phyloP scores from a whole-genome alignment of 768 basidiomycete genomes.

The Pulveroboletus sp. region DNA sequence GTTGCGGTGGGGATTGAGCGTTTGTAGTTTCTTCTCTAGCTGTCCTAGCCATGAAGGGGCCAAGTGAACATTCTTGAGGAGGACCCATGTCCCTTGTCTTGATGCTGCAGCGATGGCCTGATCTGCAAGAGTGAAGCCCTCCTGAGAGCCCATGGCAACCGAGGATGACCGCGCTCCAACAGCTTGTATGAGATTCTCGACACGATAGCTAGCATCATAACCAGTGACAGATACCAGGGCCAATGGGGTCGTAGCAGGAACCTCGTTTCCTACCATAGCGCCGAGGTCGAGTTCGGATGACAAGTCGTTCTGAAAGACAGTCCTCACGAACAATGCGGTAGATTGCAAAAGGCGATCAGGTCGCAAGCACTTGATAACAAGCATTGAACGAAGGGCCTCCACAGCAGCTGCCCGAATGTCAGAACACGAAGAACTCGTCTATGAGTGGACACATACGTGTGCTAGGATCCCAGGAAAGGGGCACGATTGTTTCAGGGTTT shows the following conservation, averaged over 20 bases:
- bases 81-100: constrained; percentile 91
- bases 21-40: constrained; percentile 94
- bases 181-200: constrained; percentile 80
- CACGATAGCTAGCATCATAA: constrained; percentile 96
- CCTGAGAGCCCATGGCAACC: constrained; percentile 97
- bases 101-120: constrained; percentile 93
- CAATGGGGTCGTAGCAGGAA: constrained; percentile 75
- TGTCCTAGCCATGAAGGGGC: constrained; percentile 95
- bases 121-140: constrained; percentile 94
- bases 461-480: constrained; percentile 72
- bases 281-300: constrained; percentile 73
- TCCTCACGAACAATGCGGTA: constrained; percentile 66
- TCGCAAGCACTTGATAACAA: constrained; percentile 85
- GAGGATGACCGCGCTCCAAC: constrained; percentile 75
- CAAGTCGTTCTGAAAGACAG: constrained; percentile 79
- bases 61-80: constrained; percentile 96
- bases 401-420: constrained; percentile 49
- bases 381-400: constrained; percentile 67
- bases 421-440: constrained; percentile 4
- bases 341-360: constrained; percentile 90
- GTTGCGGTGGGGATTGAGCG: constrained; percentile 78
- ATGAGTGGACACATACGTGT: constrained; percentile 54
- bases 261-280: constrained; percentile 73
- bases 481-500: constrained; percentile 64
- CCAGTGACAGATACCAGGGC: constrained; percentile 92